phyloP scores from a whole-genome alignment of 176 grass and related monocot species.

The Paspalum vaginatum region DNA sequence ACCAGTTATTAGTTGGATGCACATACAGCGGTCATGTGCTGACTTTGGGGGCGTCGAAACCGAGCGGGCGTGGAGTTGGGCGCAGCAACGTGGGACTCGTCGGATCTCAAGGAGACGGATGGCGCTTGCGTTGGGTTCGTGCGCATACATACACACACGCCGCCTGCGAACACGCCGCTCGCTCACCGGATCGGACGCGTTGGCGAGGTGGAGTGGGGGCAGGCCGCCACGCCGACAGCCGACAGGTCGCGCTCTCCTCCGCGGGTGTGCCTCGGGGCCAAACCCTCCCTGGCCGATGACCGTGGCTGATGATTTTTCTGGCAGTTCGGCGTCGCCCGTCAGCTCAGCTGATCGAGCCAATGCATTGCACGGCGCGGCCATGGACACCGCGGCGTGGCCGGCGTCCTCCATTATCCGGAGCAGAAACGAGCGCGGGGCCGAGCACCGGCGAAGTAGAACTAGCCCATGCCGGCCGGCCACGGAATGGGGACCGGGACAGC shows the following conservation, averaged over 20 bases:
- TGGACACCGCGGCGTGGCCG: no score
- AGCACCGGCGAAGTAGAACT: background rate
- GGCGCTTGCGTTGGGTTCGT: constrained; percentile 37
- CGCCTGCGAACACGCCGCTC: constrained; percentile 7
- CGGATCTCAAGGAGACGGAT: constrained; percentile 12
- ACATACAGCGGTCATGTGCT: background rate
- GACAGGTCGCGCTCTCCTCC: background rate
- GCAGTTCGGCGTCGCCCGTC: no score
- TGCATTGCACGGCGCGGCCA: no score
- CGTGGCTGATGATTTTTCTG: no score
- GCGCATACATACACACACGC: constrained; percentile 17
- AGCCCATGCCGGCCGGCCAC: no score
- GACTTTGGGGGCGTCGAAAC: background rate
- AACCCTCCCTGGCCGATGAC: background rate
- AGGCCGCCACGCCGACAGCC: background rate
- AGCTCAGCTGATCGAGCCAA: no score
- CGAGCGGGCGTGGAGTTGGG: constrained; percentile 17
- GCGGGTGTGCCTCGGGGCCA: background rate
- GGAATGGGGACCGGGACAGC: no score
- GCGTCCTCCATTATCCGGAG: background rate
- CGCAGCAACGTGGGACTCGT: constrained; percentile 11
- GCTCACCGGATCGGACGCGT: constrained; percentile 37
- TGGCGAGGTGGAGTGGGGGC: background rate
- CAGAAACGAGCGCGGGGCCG: background rate
- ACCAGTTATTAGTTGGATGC: background rate